Evolutionary conservation across 1,284 basidiomycete genomes (phyloP).

Genomic region (Flammula alnicola): DNA sequence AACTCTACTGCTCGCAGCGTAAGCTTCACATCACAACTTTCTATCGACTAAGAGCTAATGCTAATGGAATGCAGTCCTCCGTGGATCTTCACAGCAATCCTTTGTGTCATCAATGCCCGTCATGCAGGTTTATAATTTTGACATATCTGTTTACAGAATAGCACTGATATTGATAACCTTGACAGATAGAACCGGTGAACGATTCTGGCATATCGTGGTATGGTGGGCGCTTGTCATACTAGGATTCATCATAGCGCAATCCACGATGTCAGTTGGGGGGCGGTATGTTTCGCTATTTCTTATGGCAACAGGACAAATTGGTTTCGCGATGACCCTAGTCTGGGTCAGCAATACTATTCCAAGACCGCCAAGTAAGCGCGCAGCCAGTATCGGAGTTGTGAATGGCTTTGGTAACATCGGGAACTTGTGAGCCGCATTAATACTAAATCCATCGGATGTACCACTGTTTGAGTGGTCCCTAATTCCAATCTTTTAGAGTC

Average conservation of each 20-base stretch:
- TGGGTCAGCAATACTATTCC: constrained; percentile 69
- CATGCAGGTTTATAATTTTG: constrained; percentile 44
- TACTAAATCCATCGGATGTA: too few relatives aligned
- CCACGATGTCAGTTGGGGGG: constrained; percentile 54
- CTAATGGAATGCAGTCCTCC: constrained; percentile 50
- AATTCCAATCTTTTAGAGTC: not conserved
- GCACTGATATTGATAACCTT: not conserved
- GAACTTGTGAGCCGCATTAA: constrained; percentile 32
- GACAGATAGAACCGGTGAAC: constrained; percentile 60
- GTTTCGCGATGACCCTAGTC: constrained; percentile 57
- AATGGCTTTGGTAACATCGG: constrained; percentile 39
- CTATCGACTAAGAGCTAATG: constrained; percentile 8
- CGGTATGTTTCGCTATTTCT: constrained; percentile 70
- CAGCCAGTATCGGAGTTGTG: constrained; percentile 39
- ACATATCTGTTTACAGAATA: not conserved
- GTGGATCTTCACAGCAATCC: constrained; percentile 61
- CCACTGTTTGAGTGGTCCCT: too few relatives aligned
- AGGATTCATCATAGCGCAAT: constrained; percentile 63
- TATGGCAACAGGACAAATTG: constrained; percentile 58
- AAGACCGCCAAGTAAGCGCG: constrained; percentile 54
- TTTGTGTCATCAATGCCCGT: constrained; percentile 64
- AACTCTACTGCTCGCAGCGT: constrained; percentile 67
- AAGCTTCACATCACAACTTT: constrained; percentile 34
- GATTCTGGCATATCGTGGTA: constrained; percentile 65
- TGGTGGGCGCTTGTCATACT: constrained; percentile 64